phyloP scores from a whole-genome alignment of 371 early-diverging fungal species.

The Mortierella sp. region DNA sequence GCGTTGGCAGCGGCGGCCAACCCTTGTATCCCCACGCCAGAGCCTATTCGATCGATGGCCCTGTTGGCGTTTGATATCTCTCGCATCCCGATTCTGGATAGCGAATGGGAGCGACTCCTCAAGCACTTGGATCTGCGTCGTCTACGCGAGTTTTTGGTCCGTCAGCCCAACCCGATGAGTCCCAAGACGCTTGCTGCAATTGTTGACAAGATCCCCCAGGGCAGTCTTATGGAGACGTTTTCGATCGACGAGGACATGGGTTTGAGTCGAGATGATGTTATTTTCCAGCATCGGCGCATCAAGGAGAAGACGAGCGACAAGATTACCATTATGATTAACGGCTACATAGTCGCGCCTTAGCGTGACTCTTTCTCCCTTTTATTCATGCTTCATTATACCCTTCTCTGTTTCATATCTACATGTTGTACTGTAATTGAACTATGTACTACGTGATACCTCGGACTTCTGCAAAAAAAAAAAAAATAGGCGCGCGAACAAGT shows the following conservation, averaged over 20 bases:
- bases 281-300: conserved; percentile 5
- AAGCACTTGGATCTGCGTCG: background rate
- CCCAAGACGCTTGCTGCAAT: conserved; percentile 3
- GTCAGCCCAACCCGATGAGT: conserved; percentile 8
- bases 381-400: background rate
- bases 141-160: conserved; percentile 2
- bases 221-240: background rate
- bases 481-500: no score
- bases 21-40: background rate
- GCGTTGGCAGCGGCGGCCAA: background rate
- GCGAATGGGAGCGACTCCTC: conserved; percentile 4
- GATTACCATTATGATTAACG: conserved; percentile 6
- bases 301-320: background rate
- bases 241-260: conserved; percentile 10
- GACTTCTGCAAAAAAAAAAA: no score
- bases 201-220: background rate
- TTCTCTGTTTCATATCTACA: no score
- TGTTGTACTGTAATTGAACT: no score
- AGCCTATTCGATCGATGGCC: background rate
- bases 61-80: background rate
- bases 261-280: background rate
- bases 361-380: background rate
- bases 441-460: no score
- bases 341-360: conserved; percentile 6
- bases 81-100: background rate